A percentile compares a stretch with the other conserved stretches of the same genome.
phyloP scores from a whole-genome alignment of 1,284 basidiomycete species.

The Cystobasidiaceae sp. region DNA sequence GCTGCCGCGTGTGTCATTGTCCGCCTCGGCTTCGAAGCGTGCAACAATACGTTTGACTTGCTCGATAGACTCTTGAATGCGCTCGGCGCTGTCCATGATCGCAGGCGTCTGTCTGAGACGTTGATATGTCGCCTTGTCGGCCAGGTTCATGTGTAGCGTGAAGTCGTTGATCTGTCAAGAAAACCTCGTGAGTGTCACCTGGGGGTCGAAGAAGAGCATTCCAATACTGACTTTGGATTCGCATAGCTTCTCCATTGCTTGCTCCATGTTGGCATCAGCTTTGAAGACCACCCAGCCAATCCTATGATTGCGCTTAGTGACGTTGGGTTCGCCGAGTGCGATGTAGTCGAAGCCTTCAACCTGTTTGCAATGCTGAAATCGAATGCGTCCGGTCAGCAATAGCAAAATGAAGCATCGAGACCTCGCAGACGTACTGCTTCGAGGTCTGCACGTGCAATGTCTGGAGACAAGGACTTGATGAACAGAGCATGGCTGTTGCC shows the following conservation, averaged over 20 bases:
- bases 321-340: conserved; percentile 79
- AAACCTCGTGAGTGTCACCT: conserved; percentile 3
- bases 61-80: conserved; percentile 69
- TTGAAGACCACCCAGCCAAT: conserved; percentile 83
- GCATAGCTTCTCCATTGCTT: conserved; percentile 64
- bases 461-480: conserved; percentile 87
- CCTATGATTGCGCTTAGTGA: conserved; percentile 83
- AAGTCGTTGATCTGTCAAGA: conserved; percentile 79
- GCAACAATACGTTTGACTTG: conserved; percentile 65
- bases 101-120: conserved; percentile 73
- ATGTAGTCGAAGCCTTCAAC: conserved; percentile 58
- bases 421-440: conserved; percentile 79
- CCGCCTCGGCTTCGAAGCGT: conserved; percentile 34
- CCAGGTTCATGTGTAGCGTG: conserved; percentile 81
- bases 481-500: conserved; percentile 82
- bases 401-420: no score
- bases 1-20: conserved; percentile 40
- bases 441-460: conserved; percentile 75
- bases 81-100: conserved; percentile 67
- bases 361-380: conserved; percentile 46
- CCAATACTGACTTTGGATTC: conserved; percentile 66
- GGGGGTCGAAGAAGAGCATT: conserved; percentile 25
- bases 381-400: no score
- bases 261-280: conserved; percentile 72
- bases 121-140: conserved; percentile 68